Percentiles rank a stretch among this genome's conserved stretches.
Conservation (phyloP, 768 basidiomycete species). For the Lactifluus volemus region DNA sequence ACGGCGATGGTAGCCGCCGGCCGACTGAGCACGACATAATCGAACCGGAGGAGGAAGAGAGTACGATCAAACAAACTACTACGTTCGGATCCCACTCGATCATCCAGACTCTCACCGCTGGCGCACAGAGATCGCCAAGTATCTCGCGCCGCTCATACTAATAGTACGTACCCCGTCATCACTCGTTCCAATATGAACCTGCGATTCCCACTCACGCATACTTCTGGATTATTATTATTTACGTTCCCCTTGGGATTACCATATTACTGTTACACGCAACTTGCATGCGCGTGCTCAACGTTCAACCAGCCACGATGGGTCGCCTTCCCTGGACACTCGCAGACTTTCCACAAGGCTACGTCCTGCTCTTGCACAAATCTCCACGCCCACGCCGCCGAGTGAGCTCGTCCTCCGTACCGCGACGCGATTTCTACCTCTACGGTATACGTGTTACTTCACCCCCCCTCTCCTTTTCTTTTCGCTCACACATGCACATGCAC, state of each 20-base stretch:
- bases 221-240: too few species aligned
- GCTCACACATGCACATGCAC: background rate
- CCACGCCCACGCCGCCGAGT: background rate
- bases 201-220: background rate
- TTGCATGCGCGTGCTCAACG: background rate
- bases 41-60: background rate
- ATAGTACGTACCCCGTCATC: background rate
- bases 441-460: background rate
- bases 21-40: conserved; percentile 4
- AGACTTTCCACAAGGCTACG: conserved; percentile 7
- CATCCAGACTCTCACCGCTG: conserved; percentile 6
- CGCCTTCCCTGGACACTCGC: conserved; percentile 8
- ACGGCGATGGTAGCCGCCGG: conserved; percentile 10
- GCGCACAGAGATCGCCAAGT: conserved; percentile 12
- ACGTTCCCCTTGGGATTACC: too few species aligned
- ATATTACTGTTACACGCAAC: background rate
- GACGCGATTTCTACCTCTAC: conserved; percentile 13
- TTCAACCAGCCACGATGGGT: conserved; percentile 3
- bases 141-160: conserved; percentile 11
- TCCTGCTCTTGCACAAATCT: conserved; percentile 3
- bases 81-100: conserved; percentile 3
- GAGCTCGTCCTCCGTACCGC: background rate
- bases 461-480: too few species aligned
- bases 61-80: conserved; percentile 1
- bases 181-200: too few species aligned